phyloP scores from a whole-genome alignment of 331 rosid species.

The Spiraea crenata region DNA sequence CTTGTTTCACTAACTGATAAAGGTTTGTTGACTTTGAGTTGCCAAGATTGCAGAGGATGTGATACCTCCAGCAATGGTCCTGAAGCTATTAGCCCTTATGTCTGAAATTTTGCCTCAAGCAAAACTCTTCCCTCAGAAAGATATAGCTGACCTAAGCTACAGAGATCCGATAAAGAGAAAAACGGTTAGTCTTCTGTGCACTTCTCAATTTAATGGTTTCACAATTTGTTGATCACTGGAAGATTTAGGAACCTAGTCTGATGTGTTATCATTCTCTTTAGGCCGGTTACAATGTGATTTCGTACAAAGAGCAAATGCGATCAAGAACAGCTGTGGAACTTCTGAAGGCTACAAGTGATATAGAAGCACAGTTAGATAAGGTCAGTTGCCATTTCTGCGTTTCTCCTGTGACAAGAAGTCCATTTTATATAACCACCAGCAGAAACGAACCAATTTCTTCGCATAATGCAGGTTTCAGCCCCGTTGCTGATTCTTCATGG shows the following conservation, averaged over 20 bases:
- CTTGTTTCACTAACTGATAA: slow-evolving; percentile 1
- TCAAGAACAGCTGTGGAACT: slow-evolving; percentile 70
- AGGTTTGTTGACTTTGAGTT: slow-evolving; percentile 32
- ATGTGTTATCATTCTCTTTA: slow-evolving; percentile 8
- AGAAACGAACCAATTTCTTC: not conserved
- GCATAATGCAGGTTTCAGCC: slow-evolving; percentile 53
- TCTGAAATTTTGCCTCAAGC: slow-evolving; percentile 65
- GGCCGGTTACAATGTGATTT: slow-evolving; percentile 70
- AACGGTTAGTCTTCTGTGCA: slow-evolving; percentile 41
- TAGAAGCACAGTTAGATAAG: slow-evolving; percentile 57
- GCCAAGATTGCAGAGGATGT: slow-evolving; percentile 66
- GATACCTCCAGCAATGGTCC: slow-evolving; percentile 49
- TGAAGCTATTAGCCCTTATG: slow-evolving; percentile 50
- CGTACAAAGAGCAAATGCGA: slow-evolving; percentile 48
- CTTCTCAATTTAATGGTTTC: not conserved
- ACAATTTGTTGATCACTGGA: not conserved
- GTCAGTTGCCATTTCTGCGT: slow-evolving; percentile 29
- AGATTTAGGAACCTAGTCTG: not conserved
- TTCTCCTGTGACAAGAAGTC: not conserved
- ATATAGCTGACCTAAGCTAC: slow-evolving; percentile 52
- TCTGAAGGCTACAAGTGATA: slow-evolving; percentile 47
- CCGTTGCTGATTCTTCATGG: slow-evolving; percentile 77
- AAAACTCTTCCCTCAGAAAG: slow-evolving; percentile 59
- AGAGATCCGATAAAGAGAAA: slow-evolving; percentile 63
- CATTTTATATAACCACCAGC: not conserved